phyloP scores from a whole-genome alignment of 164 flowering plant species.

The Echeveria elegans region DNA sequence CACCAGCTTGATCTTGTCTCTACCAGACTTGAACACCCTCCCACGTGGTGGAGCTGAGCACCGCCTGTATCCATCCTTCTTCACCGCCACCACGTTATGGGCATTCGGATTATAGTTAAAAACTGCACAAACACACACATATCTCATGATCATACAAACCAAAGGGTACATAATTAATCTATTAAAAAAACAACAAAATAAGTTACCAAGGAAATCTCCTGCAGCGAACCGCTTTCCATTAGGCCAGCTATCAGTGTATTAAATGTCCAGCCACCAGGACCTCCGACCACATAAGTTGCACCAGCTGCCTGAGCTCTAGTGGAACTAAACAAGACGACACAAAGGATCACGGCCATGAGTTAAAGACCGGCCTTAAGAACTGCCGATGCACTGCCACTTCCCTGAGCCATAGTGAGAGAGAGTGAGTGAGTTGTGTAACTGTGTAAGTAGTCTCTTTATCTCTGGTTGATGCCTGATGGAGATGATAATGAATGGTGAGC shows the following conservation, averaged over 20 bases:
- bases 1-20: constrained; percentile 37
- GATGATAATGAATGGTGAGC: background rate
- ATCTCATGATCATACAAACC: background rate
- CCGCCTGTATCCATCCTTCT: constrained; percentile 25
- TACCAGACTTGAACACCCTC: constrained; percentile 31
- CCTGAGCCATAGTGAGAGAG: background rate
- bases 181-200: background rate
- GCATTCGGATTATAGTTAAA: constrained; percentile 37
- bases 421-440: background rate
- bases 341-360: background rate
- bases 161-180: background rate
- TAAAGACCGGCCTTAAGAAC: background rate
- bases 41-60: constrained; percentile 50
- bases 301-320: constrained; percentile 22
- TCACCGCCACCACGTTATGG: constrained; percentile 53
- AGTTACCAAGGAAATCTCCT: constrained; percentile 38
- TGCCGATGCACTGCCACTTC: background rate
- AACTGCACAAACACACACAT: constrained; percentile 22
- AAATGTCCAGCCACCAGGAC: constrained; percentile 31
- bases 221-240: constrained; percentile 36
- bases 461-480: constrained; percentile 1
- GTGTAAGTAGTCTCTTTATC: background rate
- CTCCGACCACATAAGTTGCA: constrained; percentile 27
- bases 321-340: constrained; percentile 10
- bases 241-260: constrained; percentile 34